Conservation (phyloP, 768 basidiomycete species). For the Psilocybe azurescens region DNA sequence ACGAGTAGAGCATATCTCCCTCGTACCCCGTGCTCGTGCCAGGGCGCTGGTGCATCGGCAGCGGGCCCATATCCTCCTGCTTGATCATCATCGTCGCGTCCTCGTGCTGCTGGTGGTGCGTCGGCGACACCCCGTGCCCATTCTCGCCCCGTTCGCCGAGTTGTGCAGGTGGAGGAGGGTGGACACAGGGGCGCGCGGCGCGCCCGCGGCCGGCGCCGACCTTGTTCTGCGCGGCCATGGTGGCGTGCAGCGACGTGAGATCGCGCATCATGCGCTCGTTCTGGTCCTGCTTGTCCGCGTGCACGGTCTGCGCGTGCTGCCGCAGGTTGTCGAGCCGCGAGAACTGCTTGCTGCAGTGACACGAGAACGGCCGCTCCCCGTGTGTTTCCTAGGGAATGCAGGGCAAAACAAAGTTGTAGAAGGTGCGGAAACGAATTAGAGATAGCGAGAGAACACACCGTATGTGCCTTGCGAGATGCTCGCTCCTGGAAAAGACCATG, state of each 20-base stretch:
- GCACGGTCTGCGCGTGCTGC: conserved; percentile 96
- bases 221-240: conserved; percentile 70
- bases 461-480: conserved; percentile 95
- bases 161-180: conserved; percentile 6
- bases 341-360: conserved; percentile 95
- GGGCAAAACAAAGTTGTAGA: conserved; percentile 19
- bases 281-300: conserved; percentile 89
- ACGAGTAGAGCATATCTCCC: conserved; percentile 33
- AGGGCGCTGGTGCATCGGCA: conserved; percentile 54
- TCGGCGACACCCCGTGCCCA: conserved; percentile 16
- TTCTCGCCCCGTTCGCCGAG: conserved; percentile 7
- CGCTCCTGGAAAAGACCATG: conserved; percentile 96
- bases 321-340: conserved; percentile 96
- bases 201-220: conserved; percentile 28
- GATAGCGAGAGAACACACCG: conserved; percentile 68
- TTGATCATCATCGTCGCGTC: conserved; percentile 35
- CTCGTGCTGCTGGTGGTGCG: conserved; percentile 18
- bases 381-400: conserved; percentile 79
- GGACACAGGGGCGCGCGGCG: conserved; percentile 25
- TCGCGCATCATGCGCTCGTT: conserved; percentile 94
- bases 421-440: too few species aligned
- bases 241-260: conserved; percentile 81
- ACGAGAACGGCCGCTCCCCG: conserved; percentile 97
- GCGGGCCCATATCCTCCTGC: conserved; percentile 41
- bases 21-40: conserved; percentile 82